phyloP scores from a whole-genome alignment of 176 grass and related monocot genomes.

The Hordeum marinum region DNA sequence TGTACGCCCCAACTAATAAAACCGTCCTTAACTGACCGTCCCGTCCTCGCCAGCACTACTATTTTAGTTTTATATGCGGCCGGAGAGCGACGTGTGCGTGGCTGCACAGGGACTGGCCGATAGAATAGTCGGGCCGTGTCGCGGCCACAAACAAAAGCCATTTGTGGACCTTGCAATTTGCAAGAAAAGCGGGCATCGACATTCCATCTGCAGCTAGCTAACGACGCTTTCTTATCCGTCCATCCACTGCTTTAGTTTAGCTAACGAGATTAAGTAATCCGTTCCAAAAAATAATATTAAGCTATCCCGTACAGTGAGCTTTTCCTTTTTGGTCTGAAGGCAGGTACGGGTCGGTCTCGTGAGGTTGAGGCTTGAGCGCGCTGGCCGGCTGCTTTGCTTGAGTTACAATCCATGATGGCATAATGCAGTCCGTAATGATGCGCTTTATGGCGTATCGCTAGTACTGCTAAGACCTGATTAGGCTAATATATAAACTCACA shows the following conservation, averaged over 20 bases:
- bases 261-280: background rate
- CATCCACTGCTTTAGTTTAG: background rate
- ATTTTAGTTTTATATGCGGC: background rate
- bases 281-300: too few species aligned
- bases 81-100: background rate
- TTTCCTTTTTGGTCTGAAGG: background rate
- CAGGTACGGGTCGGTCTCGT: background rate
- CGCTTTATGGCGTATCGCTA: background rate
- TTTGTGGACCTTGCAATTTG: background rate
- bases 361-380: background rate
- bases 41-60: background rate
- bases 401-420: constrained; percentile 33
- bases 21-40: background rate
- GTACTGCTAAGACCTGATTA: background rate
- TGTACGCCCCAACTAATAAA: background rate
- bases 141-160: background rate
- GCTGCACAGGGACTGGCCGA: background rate
- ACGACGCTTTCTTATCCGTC: background rate
- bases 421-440: constrained; percentile 2
- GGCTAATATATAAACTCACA: background rate
- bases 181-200: background rate
- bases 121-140: background rate
- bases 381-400: constrained; percentile 24
- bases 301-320: too few species aligned
- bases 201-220: constrained; percentile 14